Base-by-base conservation (phyloP, 2,329 filamentous ascomycete species). In the Colletotrichum navitas region DNA sequence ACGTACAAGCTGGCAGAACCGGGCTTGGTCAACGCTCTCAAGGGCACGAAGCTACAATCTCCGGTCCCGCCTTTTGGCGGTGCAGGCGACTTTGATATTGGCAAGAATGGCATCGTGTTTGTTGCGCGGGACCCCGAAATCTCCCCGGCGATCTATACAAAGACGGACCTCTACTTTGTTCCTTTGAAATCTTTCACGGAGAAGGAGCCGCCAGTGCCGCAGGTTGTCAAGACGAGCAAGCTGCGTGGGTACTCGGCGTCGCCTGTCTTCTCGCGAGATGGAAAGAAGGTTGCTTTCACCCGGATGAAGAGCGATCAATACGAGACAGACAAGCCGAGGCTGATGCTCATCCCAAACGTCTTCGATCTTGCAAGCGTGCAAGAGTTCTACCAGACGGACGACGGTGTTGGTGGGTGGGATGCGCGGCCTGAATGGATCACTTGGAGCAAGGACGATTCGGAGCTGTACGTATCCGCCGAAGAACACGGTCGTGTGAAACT, bases 21-120 rank as follows among this genome's bases (percentile, higher is more conserved):
- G 1, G 82, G 84, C 0, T 81, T 94, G 55, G 85, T 83, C 66
- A 95, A 95, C 77, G 88, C 91, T 2, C 83, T 95, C 51, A 85
- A 86, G 16, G 88, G 85, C 21, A 90, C 87, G 0, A 75, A 80
- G 24, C 85, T 92, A 36, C 91, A 89, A 76, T 91, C 84, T 61
- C 95, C 93, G 0, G 89, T 94, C 24, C 90, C 88, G 60, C 92
- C 93, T 0, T 97, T 97, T 76, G 94, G 94, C 4, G 93, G 92
- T 26, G 83, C 89, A 0, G 88, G 90, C n/a, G 92, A 97, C 80
- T 97, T 95, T 76, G 94, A 97, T 77, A 88, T 95, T 70, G 87
- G 90, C 70, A 81, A 83, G 39, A 80, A 84, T 55, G 92, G 91
- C 0, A 85, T 95, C 63, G 88, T 91, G 8, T 95, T 95, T 76